Conservation (phyloP, 768 basidiomycete genomes). For the Trametopsis cervina region DNA sequence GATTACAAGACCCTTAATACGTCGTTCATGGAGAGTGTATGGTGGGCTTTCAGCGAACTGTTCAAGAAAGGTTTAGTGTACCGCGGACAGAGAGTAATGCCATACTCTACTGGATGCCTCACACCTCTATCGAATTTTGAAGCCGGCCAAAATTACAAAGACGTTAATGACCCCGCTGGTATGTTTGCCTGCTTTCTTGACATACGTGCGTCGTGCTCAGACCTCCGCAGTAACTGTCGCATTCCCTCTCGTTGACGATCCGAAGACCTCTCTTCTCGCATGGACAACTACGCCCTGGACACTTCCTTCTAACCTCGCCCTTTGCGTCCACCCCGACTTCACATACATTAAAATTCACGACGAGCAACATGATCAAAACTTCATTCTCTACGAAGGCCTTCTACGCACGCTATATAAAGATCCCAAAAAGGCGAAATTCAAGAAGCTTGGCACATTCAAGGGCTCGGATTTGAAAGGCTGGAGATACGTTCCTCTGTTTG, state of each 20-base stretch:
- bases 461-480: conserved; percentile 94
- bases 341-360: conserved; percentile 97
- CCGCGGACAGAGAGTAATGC: conserved; percentile 92
- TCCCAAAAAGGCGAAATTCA: conserved; percentile 93
- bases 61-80: conserved; percentile 92
- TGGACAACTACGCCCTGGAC: conserved; percentile 99
- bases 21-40: conserved; percentile 95
- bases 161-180: conserved; percentile 92
- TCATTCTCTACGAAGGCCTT: conserved; percentile 85
- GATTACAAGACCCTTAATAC: conserved; percentile 97
- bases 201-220: not conserved
- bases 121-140: conserved; percentile 98
- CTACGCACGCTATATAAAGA: conserved; percentile 91
- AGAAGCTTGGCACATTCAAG: conserved; percentile 81
- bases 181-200: conserved; percentile 19
- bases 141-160: conserved; percentile 85
- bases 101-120: conserved; percentile 93
- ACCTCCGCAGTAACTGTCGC: conserved; percentile 67
- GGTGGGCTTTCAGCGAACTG: conserved; percentile 98
- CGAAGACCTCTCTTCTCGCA: conserved; percentile 80
- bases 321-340: conserved; percentile 95
- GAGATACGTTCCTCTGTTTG: conserved; percentile 92
- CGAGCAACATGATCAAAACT: conserved; percentile 76
- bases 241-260: conserved; percentile 92
- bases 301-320: conserved; percentile 86